Conservation (phyloP, 176 grass and related monocot species). For the Oryza coarctata region DNA sequence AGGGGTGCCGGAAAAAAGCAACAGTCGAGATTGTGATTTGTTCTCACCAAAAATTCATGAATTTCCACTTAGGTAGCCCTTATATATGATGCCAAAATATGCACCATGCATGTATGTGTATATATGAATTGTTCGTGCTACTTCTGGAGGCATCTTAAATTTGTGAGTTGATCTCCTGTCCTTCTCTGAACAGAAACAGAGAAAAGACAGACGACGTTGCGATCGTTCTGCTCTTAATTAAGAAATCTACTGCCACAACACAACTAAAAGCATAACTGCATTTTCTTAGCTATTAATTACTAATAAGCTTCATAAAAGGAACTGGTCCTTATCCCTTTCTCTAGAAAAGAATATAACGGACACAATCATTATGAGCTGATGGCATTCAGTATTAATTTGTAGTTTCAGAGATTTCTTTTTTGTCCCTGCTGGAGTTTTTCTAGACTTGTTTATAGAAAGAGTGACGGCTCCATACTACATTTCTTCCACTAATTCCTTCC, state of each 20-base stretch:
- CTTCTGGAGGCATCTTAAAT: neutral
- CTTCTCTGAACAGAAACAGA: neutral
- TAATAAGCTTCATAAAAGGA: slow-evolving; percentile 31
- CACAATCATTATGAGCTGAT: slow-evolving; percentile 25
- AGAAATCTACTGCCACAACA: neutral
- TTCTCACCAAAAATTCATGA: neutral
- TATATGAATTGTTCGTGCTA: neutral
- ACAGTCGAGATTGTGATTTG: neutral
- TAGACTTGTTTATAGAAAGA: slow-evolving; percentile 42
- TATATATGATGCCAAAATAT: neutral
- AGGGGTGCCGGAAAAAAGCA: neutral
- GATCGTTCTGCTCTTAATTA: neutral
- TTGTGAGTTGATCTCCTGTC: neutral
- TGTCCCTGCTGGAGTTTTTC: neutral
- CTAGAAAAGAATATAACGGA: slow-evolving; percentile 11
- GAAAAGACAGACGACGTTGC: neutral
- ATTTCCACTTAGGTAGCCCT: neutral
- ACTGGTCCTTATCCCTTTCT: slow-evolving; percentile 27
- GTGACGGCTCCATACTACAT: slow-evolving; percentile 58
- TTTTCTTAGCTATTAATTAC: neutral
- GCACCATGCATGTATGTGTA: neutral
- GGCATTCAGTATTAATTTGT: neutral
- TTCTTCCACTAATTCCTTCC: slow-evolving; percentile 20
- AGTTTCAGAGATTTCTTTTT: neutral
- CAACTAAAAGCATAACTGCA: neutral